A percentile compares a stretch with the other conserved stretches of the same genome.
Conservation (phyloP, 1,139 yeast genomes). For the Taphrina sp. region DNA sequence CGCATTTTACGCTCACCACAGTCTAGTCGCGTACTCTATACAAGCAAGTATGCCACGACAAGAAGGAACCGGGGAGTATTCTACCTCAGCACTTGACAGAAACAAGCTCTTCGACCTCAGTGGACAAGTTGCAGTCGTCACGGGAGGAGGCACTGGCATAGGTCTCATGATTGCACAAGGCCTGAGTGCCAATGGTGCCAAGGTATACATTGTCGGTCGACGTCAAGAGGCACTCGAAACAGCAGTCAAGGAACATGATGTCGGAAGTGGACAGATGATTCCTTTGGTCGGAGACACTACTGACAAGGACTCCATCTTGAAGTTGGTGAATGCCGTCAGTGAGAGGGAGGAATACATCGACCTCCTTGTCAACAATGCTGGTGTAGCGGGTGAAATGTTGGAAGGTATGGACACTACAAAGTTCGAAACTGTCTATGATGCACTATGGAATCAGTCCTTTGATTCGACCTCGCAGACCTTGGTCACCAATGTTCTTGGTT, state of each 20-base stretch:
- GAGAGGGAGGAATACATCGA: slow-evolving; percentile 37
- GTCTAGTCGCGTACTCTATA: no score
- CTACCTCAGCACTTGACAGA: slow-evolving; percentile 35
- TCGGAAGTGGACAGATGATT: slow-evolving; percentile 35
- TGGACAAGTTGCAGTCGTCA: slow-evolving; percentile 37
- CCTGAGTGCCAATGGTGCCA: slow-evolving; percentile 38
- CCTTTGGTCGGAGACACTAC: slow-evolving; percentile 38
- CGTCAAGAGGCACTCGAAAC: slow-evolving; percentile 37
- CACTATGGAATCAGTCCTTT: slow-evolving; percentile 32
- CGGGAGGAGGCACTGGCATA: slow-evolving; percentile 39
- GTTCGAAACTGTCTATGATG: slow-evolving; percentile 33
- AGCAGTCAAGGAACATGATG: slow-evolving; percentile 36
- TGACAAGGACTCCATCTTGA: slow-evolving; percentile 33
- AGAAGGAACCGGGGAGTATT: slow-evolving; percentile 9
- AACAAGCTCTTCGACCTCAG: slow-evolving; percentile 35
- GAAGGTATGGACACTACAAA: slow-evolving; percentile 29
- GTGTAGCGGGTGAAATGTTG: slow-evolving; percentile 35
- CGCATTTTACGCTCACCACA: no score
- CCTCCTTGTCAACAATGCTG: slow-evolving; percentile 38
- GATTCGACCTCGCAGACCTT: slow-evolving; percentile 23
- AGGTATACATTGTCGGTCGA: slow-evolving; percentile 38
- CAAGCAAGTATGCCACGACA: not conserved
- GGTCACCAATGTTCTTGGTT: slow-evolving; percentile 36
- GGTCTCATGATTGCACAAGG: slow-evolving; percentile 39
- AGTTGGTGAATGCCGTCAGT: slow-evolving; percentile 32